phyloP scores from a whole-genome alignment of 1,139 yeast species.

The Kodamaea alishanica region DNA sequence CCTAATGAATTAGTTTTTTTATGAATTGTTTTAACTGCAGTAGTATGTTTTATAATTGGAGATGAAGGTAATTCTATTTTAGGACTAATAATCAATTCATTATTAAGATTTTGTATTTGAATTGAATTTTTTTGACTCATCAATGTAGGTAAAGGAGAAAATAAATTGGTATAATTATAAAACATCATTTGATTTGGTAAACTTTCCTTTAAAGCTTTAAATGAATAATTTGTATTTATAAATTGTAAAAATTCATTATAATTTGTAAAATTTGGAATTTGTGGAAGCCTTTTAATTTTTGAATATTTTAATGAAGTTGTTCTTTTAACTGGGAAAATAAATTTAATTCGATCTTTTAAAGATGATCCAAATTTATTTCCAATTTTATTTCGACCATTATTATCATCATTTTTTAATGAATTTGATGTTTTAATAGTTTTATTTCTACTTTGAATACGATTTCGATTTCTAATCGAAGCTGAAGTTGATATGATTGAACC shows the following conservation, averaged over 20 bases:
- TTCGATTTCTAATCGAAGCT: constrained; percentile 33
- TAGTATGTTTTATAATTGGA: constrained; percentile 18
- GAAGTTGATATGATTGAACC: constrained; percentile 31
- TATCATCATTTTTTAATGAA: constrained; percentile 5
- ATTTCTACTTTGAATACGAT: constrained; percentile 29
- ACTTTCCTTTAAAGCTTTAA: constrained; percentile 23
- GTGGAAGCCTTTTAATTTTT: constrained; percentile 13
- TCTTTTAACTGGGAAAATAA: constrained; percentile 36
- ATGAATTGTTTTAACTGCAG: constrained; percentile 7
- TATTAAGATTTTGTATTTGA: constrained; percentile 2
- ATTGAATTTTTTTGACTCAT: constrained; percentile 7
- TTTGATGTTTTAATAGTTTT: constrained; percentile 26
- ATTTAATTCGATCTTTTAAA: constrained; percentile 12
- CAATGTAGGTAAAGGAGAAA: constrained; percentile 24
- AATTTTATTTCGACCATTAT: constrained; percentile 3
- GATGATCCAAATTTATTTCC: constrained; percentile 1
- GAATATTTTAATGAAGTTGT: constrained; percentile 32
- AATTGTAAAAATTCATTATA: constrained; percentile 26
- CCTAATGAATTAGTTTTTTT: constrained; percentile 1
- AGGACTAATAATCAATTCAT: constrained; percentile 1
- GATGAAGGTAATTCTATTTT: constrained; percentile 11
- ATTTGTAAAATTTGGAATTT: constrained; percentile 24
- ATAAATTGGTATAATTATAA: constrained; percentile 20
- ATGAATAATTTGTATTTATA: constrained; percentile 23
- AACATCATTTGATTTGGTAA: constrained; percentile 30